Evolutionary conservation across 768 basidiomycete genomes (phyloP).

Genomic region (Udeniomyces megalosporus): DNA sequence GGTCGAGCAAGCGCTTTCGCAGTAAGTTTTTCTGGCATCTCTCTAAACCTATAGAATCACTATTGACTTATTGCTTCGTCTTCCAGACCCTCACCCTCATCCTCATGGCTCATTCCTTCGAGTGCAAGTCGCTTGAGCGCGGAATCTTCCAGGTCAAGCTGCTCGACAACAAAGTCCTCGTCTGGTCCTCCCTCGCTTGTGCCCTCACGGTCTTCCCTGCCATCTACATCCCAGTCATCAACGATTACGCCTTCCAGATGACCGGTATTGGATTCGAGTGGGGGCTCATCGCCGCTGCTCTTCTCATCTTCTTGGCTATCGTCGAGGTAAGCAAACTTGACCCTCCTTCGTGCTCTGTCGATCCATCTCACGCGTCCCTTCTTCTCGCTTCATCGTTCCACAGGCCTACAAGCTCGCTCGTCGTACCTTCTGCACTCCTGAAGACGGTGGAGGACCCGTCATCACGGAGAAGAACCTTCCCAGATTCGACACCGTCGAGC

Average conservation of each 20-base stretch:
- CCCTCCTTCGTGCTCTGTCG: not conserved
- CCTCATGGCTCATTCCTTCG: conserved; percentile 6
- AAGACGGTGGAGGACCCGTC: not conserved
- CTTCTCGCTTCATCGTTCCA: not conserved
- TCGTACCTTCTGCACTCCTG: not conserved
- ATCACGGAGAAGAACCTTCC: conserved; percentile 14
- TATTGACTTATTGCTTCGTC: conserved; percentile 4
- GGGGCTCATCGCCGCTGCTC: conserved; percentile 28
- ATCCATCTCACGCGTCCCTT: not conserved
- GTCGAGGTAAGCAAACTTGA: not conserved
- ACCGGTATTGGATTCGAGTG: conserved; percentile 29
- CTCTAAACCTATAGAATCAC: conserved; percentile 23
- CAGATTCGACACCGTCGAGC: conserved; percentile 11
- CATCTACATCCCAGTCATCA: conserved; percentile 28
- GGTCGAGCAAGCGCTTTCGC: conserved; percentile 32
- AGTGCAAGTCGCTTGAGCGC: conserved; percentile 29
- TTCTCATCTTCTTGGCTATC: conserved; percentile 18
- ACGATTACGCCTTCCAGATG: conserved; percentile 26
- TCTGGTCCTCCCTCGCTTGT: conserved; percentile 26
- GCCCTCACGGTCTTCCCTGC: conserved; percentile 28
- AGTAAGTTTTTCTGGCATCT: conserved; percentile 3
- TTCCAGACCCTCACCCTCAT: not conserved
- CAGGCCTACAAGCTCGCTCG: conserved; percentile 5
- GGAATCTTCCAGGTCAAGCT: conserved; percentile 29
- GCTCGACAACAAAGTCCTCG: conserved; percentile 29